phyloP scores from a whole-genome alignment of 1,139 yeast genomes.

The Suhomyces bribrorum region DNA sequence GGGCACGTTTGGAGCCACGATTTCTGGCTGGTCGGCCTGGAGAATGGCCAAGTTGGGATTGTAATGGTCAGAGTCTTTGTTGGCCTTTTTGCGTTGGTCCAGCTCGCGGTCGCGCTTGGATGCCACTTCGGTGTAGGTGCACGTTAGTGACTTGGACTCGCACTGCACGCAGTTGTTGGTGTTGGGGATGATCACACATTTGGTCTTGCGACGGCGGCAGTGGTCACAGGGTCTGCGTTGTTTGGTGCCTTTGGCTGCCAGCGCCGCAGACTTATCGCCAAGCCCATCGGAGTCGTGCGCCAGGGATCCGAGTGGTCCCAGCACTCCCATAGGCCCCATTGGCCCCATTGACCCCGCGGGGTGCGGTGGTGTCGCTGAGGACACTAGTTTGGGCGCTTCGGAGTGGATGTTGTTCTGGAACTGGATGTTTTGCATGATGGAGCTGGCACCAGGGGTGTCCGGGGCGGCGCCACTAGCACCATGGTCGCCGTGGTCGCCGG shows the following conservation, averaged over 20 bases:
- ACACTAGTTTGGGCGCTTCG: conserved; percentile 14
- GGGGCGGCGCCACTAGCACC: not conserved
- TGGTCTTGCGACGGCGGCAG: conserved; percentile 64
- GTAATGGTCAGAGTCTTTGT: conserved; percentile 5
- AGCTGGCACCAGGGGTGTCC: conserved; percentile 13
- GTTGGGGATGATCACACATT: conserved; percentile 63
- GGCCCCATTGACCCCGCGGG: not conserved
- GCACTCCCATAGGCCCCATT: not conserved
- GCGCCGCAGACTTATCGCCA: conserved; percentile 7
- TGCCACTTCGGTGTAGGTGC: conserved; percentile 51
- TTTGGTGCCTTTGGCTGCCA: conserved; percentile 19
- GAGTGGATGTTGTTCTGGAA: conserved; percentile 33
- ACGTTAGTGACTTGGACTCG: conserved; percentile 64
- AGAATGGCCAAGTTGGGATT: conserved; percentile 9
- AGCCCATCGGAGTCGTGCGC: not conserved
- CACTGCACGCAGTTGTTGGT: conserved; percentile 65
- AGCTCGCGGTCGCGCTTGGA: conserved; percentile 31
- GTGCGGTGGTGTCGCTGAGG: conserved; percentile 6
- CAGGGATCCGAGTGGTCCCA: not conserved
- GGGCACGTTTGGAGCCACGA: conserved; percentile 53
- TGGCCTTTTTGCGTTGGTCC: conserved; percentile 18
- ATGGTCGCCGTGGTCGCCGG: not conserved
- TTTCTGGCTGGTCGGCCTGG: conserved; percentile 13
- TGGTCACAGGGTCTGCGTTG: conserved; percentile 64
- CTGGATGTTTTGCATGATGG: conserved; percentile 37